These are phyloP conservation scores for Podila horticola DNA, from an alignment of 192 early-diverging fungal genomes.

Conservation along the genomic window DNA sequence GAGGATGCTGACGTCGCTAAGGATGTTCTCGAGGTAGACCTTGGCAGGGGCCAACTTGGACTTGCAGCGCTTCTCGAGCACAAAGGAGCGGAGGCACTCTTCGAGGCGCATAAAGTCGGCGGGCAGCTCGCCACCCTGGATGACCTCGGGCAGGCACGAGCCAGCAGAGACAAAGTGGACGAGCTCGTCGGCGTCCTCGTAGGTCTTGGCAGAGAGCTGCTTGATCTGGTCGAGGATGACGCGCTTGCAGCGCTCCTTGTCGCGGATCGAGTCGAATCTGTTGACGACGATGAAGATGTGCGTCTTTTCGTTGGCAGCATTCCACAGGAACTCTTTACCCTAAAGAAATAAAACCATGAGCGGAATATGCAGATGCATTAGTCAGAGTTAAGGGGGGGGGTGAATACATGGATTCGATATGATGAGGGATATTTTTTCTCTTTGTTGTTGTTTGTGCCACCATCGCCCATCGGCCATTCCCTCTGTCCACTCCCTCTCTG, in stretches of 20 bases:
- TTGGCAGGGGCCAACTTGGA: conserved; percentile 96
- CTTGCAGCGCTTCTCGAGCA: conserved; percentile 93
- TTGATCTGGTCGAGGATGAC: conserved; percentile 97
- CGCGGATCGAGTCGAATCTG: conserved; percentile 93
- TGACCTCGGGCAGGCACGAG: conserved; percentile 36
- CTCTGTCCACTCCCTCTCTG: neutral
- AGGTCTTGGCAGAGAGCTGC: conserved; percentile 93
- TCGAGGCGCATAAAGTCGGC: conserved; percentile 83
- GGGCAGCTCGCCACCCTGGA: conserved; percentile 36
- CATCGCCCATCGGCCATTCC: neutral
- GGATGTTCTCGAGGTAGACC: conserved; percentile 87
- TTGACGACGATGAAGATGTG: conserved; percentile 99
- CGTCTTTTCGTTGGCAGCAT: conserved; percentile 98
- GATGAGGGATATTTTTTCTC: too few relatives aligned
- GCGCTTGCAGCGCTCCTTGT: conserved; percentile 93
- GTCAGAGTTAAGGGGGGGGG: too few relatives aligned
- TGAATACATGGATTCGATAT: too few relatives aligned
- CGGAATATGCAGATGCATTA: too few relatives aligned
- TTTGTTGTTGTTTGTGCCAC: neutral
- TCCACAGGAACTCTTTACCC: conserved; percentile 96
- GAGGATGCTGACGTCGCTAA: conserved; percentile 81
- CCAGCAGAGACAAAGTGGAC: conserved; percentile 97
- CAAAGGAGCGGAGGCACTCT: conserved; percentile 87
- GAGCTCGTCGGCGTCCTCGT: conserved; percentile 87
- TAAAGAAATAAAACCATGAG: conserved; percentile 34